A percentile compares a stretch with the other conserved stretches of the same genome.
phyloP scores from a whole-genome alignment of 108 stramenopile species.

The Bacterosira constricta region DNA sequence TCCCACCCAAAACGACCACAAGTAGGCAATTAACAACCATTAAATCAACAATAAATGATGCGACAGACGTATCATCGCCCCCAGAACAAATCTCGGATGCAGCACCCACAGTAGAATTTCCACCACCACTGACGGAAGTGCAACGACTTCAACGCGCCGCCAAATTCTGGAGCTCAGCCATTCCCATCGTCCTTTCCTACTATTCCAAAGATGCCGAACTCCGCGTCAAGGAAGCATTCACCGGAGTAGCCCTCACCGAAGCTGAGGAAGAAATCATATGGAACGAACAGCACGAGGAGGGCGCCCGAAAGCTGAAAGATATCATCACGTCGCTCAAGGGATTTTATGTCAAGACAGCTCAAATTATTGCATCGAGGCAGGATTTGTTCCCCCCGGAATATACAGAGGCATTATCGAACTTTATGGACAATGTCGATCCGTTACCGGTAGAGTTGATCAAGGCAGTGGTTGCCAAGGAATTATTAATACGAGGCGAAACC shows the following conservation, averaged over 20 bases:
- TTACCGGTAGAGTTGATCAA: conserved; percentile 78
- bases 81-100: neutral
- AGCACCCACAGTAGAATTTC: conserved; percentile 64
- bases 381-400: conserved; percentile 94
- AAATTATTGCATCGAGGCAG: conserved; percentile 81
- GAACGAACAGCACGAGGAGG: conserved; percentile 72
- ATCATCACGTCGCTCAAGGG: conserved; percentile 89
- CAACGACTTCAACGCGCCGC: conserved; percentile 75
- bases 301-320: conserved; percentile 70
- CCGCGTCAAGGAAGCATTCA: conserved; percentile 61
- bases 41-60: neutral
- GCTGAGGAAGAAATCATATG: conserved; percentile 72
- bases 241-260: conserved; percentile 55
- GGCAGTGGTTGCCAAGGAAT: conserved; percentile 69
- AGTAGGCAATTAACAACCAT: neutral
- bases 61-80: neutral
- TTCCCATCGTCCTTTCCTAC: conserved; percentile 83
- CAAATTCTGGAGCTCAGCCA: conserved; percentile 77
- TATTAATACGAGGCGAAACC: conserved; percentile 60
- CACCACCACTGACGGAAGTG: conserved; percentile 65
- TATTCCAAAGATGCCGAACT: conserved; percentile 69
- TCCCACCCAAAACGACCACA: neutral
- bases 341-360: conserved; percentile 97
- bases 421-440: conserved; percentile 92
- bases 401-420: conserved; percentile 75